phyloP scores from a whole-genome alignment of 1,284 basidiomycete genomes.

The Ustilago xerochloae region DNA sequence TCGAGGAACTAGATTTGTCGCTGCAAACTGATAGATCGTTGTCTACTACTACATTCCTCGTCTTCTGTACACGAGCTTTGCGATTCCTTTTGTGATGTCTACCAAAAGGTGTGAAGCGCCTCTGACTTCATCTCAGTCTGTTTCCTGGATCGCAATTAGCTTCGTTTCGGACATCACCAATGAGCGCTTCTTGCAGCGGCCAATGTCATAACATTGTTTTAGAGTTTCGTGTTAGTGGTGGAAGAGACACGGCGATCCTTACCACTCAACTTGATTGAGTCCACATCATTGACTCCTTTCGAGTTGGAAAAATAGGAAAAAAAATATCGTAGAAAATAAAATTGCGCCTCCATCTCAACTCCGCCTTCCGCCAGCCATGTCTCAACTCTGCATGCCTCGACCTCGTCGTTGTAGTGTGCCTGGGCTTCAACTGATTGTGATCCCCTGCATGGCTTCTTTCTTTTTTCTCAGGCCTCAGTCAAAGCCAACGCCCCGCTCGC shows the following conservation, averaged over 20 bases:
- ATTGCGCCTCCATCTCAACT: constrained; percentile 10
- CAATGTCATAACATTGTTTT: background rate
- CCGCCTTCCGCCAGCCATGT: constrained; percentile 39
- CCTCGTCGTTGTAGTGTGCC: too few relatives aligned
- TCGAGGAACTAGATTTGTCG: background rate
- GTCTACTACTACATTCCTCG: background rate
- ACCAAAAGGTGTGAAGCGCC: too few relatives aligned
- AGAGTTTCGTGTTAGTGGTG: too few relatives aligned
- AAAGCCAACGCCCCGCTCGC: constrained; percentile 15
- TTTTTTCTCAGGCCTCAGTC: constrained; percentile 28
- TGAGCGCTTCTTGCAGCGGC: background rate
- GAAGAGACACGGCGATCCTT: too few relatives aligned
- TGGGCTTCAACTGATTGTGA: too few relatives aligned
- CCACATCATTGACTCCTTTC: background rate
- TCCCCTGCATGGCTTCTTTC: too few relatives aligned
- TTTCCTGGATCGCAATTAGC: background rate
- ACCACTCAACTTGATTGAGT: background rate
- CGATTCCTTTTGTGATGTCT: background rate
- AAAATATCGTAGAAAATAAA: background rate
- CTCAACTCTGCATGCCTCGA: constrained; percentile 9
- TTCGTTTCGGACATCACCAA: background rate
- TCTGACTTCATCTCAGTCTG: background rate
- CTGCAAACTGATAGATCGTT: too few relatives aligned
- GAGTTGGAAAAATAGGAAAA: background rate
- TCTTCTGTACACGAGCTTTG: background rate